Percentiles rank a stretch among this genome's conserved stretches.
These are phyloP conservation scores for Penicillium diatomitis DNA, from an alignment of 495 filamentous ascomycete species.

Conservation along the genomic window DNA sequence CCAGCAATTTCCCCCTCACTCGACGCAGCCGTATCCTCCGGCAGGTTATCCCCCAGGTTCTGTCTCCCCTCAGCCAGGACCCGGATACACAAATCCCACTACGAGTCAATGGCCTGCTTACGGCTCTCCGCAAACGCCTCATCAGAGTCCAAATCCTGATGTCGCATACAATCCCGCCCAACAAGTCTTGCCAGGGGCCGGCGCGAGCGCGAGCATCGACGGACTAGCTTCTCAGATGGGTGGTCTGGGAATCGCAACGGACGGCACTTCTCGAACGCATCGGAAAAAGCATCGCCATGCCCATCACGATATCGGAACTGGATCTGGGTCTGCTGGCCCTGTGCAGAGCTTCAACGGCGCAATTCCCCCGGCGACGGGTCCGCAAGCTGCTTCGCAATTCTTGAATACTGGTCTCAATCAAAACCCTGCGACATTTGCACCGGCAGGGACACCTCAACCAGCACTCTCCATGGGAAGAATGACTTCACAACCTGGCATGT, in stretches of 20 bases:
- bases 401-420: slow-evolving; percentile 58
- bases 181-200: slow-evolving; percentile 20
- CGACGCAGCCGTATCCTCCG: slow-evolving; percentile 25
- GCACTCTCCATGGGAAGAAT: slow-evolving; percentile 42
- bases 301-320: slow-evolving; percentile 75
- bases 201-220: slow-evolving; percentile 38
- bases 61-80: slow-evolving; percentile 54
- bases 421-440: slow-evolving; percentile 40
- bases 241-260: slow-evolving; percentile 61
- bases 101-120: slow-evolving; percentile 38
- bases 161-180: slow-evolving; percentile 27
- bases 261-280: slow-evolving; percentile 48
- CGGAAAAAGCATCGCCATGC: slow-evolving; percentile 95
- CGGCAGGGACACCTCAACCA: slow-evolving; percentile 43
- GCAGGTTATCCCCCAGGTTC: slow-evolving; percentile 33
- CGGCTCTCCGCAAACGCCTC: slow-evolving; percentile 28
- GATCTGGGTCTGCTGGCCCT: slow-evolving; percentile 18
- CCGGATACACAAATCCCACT: slow-evolving; percentile 31
- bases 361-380: slow-evolving; percentile 44
- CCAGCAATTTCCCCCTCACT: slow-evolving; percentile 47
- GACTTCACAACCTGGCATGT: slow-evolving; percentile 44
- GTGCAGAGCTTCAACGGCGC: slow-evolving; percentile 55
- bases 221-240: slow-evolving; percentile 82
- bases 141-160: slow-evolving; percentile 17
- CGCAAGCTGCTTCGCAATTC: slow-evolving; percentile 54